Conservation (phyloP, 306 rosid species). For the Fragaria nilgerrensis region DNA sequence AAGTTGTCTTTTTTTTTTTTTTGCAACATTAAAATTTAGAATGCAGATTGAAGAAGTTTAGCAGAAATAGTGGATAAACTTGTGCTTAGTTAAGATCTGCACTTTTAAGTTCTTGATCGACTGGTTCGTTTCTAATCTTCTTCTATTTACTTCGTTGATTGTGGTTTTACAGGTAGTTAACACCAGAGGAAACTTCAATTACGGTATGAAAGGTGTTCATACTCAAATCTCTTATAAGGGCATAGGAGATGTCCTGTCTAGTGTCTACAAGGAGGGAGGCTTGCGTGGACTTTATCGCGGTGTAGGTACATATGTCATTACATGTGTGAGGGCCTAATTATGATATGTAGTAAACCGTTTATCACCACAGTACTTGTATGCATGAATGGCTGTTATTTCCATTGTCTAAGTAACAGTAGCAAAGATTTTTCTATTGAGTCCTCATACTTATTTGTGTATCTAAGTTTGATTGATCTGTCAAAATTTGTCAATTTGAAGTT, state of each 20-base stretch:
- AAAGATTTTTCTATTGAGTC: neutral
- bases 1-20: neutral
- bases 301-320: conserved; percentile 52
- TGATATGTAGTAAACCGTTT: conserved; percentile 6
- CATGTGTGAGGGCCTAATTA: neutral
- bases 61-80: neutral
- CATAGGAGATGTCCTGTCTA: conserved; percentile 66
- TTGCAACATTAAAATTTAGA: neutral
- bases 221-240: conserved; percentile 53
- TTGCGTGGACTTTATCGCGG: conserved; percentile 85
- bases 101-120: neutral
- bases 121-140: neutral
- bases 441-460: neutral
- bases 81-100: neutral
- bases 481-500: neutral
- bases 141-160: conserved; percentile 9
- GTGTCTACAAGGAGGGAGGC: conserved; percentile 76
- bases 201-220: conserved; percentile 41
- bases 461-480: neutral
- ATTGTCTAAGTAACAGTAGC: neutral
- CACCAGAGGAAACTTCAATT: conserved; percentile 39
- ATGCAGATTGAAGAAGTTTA: neutral
- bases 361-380: neutral
- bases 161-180: conserved; percentile 53
- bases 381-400: neutral